Conservation (phyloP, 805 yeast genomes). For the Myxozyma neotropica region DNA sequence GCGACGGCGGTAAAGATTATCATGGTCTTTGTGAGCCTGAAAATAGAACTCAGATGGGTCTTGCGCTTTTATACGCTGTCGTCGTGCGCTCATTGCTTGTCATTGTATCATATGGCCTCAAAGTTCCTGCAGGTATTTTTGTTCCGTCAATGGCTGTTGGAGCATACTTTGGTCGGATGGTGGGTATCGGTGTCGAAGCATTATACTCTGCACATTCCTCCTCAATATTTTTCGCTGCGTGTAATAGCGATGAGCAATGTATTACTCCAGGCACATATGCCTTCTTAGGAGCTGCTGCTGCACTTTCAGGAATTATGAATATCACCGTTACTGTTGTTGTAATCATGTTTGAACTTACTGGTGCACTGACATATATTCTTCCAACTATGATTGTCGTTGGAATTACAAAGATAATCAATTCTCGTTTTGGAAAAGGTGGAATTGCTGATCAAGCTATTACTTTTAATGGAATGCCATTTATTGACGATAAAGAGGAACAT, state of each 20-base stretch:
- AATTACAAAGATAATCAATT: constrained; percentile 77
- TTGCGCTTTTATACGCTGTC: constrained; percentile 70
- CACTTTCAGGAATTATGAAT: constrained; percentile 91
- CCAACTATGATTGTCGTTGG: constrained; percentile 98
- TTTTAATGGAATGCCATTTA: constrained; percentile 83
- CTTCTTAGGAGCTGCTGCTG: constrained; percentile 93
- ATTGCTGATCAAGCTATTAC: constrained; percentile 94
- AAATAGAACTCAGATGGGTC: constrained; percentile 43
- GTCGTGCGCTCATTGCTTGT: constrained; percentile 69
- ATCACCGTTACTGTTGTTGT: constrained; percentile 90
- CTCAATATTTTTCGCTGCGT: constrained; percentile 44
- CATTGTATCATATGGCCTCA: constrained; percentile 85
- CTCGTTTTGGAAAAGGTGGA: constrained; percentile 77
- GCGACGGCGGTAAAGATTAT: constrained; percentile 50
- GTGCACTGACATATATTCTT: constrained; percentile 85
- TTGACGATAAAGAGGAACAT: constrained; percentile 70
- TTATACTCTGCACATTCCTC: constrained; percentile 48
- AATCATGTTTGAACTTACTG: constrained; percentile 94
- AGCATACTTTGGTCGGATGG: constrained; percentile 86
- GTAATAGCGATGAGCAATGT: constrained; percentile 54
- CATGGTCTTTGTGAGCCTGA: constrained; percentile 34
- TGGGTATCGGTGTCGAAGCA: constrained; percentile 71
- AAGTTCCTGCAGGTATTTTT: constrained; percentile 94
- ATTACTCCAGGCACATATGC: constrained; percentile 95
- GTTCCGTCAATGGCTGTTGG: constrained; percentile 98